phyloP scores from a whole-genome alignment of 2,329 filamentous ascomycete species.

The Fusarium incarnatum region DNA sequence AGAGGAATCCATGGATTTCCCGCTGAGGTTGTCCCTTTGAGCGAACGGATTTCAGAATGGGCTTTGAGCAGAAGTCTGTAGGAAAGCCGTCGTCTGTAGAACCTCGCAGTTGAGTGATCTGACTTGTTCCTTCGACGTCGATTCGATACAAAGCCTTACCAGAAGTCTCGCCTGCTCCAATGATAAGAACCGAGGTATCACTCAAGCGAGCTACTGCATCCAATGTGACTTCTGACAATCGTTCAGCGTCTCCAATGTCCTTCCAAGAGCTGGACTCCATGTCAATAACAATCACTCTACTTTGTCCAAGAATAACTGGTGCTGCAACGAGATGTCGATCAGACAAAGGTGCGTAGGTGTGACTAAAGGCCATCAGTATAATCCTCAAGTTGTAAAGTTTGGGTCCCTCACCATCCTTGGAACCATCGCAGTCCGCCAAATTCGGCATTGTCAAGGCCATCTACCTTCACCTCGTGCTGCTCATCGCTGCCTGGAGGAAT shows the following conservation, averaged over 20 bases:
- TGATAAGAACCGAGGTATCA: constrained; percentile 52
- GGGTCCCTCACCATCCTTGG: constrained; percentile 48
- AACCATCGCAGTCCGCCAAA: constrained; percentile 52
- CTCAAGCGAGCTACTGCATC: constrained; percentile 53
- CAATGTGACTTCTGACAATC: constrained; percentile 50
- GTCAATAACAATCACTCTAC: constrained; percentile 54
- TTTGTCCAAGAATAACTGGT: constrained; percentile 49
- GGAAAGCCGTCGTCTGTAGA: constrained; percentile 52
- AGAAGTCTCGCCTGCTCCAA: constrained; percentile 51
- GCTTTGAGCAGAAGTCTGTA: constrained; percentile 50
- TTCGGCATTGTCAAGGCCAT: constrained; percentile 57
- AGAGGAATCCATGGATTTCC: constrained; percentile 60
- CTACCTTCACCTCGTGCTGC: constrained; percentile 49
- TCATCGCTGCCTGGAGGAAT: constrained; percentile 46
- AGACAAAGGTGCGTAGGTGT: constrained; percentile 55
- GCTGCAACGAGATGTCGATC: constrained; percentile 51
- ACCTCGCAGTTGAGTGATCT: constrained; percentile 48
- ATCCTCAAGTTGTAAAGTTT: fast-evolving
- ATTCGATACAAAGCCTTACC: constrained; percentile 53
- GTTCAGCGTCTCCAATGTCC: constrained; percentile 47
- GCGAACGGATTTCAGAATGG: constrained; percentile 50
- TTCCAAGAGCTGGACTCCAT: constrained; percentile 49
- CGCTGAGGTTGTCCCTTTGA: constrained; percentile 47
- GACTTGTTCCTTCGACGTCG: constrained; percentile 43
- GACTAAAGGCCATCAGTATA: constrained; percentile 44